Evolutionary conservation across 768 basidiomycete genomes (phyloP).

Genomic region (Tylopilus balloui): DNA sequence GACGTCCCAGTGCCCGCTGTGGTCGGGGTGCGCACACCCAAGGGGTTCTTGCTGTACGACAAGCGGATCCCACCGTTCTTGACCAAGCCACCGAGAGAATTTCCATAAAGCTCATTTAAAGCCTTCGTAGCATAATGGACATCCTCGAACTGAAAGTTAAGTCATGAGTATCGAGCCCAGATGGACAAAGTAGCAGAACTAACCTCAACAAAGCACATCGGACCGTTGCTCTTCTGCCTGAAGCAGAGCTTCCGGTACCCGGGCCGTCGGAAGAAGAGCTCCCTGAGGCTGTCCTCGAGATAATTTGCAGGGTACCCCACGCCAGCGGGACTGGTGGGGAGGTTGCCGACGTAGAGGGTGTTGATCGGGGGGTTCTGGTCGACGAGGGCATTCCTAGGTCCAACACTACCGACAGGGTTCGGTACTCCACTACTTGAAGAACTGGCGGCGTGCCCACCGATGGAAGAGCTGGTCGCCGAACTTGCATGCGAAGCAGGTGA

Average conservation of each 20-base stretch:
- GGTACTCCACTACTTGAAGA: slow-evolving; percentile 28
- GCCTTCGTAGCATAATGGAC: slow-evolving; percentile 80
- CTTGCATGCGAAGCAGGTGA: slow-evolving; percentile 69
- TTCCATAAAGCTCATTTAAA: slow-evolving; percentile 86
- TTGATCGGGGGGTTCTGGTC: slow-evolving; percentile 99
- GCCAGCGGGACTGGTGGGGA: slow-evolving; percentile 77
- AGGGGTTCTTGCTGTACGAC: slow-evolving; percentile 96
- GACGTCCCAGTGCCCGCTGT: slow-evolving; percentile 37
- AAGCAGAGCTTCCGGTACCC: slow-evolving; percentile 93
- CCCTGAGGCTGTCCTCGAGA: slow-evolving; percentile 82
- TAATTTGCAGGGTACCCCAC: slow-evolving; percentile 70
- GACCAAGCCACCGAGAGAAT: slow-evolving; percentile 85
- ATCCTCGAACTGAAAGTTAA: slow-evolving; percentile 72
- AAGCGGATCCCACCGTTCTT: slow-evolving; percentile 95
- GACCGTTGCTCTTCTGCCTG: slow-evolving; percentile 94
- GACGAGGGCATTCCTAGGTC: slow-evolving; percentile 39
- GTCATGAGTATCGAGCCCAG: slow-evolving; percentile 1
- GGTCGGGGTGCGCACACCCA: slow-evolving; percentile 85
- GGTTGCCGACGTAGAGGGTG: slow-evolving; percentile 98
- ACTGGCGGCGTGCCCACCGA: slow-evolving; percentile 27
- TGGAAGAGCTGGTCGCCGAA: slow-evolving; percentile 38
- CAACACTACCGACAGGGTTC: slow-evolving; percentile 20
- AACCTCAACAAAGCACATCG: slow-evolving; percentile 99
- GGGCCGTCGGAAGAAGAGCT: slow-evolving; percentile 70
- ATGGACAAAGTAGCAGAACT: slow-evolving; percentile 10